Percentiles rank a stretch among this genome's conserved stretches.
Conservation (phyloP, 2,329 filamentous ascomycete genomes). For the Pseudocercospora ulei region DNA sequence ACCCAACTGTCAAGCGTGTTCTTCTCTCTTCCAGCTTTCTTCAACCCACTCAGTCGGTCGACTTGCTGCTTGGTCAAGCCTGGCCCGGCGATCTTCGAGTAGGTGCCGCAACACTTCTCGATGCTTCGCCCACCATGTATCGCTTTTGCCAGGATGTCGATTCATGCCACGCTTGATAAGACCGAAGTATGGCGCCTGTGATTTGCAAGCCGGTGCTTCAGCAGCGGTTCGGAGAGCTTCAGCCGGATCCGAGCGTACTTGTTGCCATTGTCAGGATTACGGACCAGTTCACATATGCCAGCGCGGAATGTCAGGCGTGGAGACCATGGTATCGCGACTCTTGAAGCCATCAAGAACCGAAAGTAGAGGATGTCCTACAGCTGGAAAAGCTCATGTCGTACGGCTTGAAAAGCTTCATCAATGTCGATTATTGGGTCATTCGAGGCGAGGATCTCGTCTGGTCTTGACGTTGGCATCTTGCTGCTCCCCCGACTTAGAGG, state of each 20-base stretch:
- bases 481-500: constrained; percentile 33
- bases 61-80: constrained; percentile 38
- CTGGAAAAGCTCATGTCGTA: constrained; percentile 38
- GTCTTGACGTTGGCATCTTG: constrained; percentile 29
- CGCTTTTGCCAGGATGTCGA: constrained; percentile 36
- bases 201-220: constrained; percentile 39
- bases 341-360: constrained; percentile 34
- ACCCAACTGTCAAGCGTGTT: constrained; percentile 41
- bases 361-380: constrained; percentile 41
- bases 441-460: constrained; percentile 35
- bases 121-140: constrained; percentile 39
- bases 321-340: constrained; percentile 41
- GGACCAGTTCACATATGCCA: constrained; percentile 40
- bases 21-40: constrained; percentile 39
- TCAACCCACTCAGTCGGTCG: constrained; percentile 35
- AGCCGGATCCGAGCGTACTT: constrained; percentile 37
- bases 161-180: constrained; percentile 43
- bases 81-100: constrained; percentile 38
- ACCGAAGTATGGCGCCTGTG: constrained; percentile 37
- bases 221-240: constrained; percentile 39
- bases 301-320: constrained; percentile 40
- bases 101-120: constrained; percentile 36
- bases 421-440: constrained; percentile 37
- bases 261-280: constrained; percentile 31
- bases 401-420: constrained; percentile 36